Conservation (phyloP, 257 asterid genomes). For the Orobanche coerulescens region DNA sequence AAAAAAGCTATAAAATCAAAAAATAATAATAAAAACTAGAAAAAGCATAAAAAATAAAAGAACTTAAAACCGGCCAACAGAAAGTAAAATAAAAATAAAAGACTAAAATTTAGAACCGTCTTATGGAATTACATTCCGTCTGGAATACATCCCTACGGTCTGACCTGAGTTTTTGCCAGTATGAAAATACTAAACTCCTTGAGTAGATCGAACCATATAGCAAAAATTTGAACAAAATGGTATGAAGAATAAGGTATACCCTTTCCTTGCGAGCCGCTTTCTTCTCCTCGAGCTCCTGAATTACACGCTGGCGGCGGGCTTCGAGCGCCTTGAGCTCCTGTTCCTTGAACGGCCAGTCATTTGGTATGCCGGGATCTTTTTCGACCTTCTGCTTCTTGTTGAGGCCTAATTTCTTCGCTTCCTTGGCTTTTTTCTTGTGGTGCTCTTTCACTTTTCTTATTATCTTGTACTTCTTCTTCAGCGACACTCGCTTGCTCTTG, state of each 20-base stretch:
- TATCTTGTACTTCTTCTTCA: constrained; percentile 79
- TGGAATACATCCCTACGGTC: too few species aligned
- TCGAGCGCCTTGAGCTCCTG: constrained; percentile 92
- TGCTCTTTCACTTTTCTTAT: constrained; percentile 82
- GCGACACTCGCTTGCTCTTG: constrained; percentile 79
- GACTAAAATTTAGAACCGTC: too few species aligned
- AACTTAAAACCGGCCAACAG: too few species aligned
- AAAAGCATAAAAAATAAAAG: too few species aligned
- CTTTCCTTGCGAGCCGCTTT: constrained; percentile 92
- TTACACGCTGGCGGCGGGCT: constrained; percentile 60
- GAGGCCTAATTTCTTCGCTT: constrained; percentile 66
- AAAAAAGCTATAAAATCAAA: too few species aligned
- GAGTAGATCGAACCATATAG: too few species aligned
- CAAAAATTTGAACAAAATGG: background rate
- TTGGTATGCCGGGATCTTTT: constrained; percentile 92
- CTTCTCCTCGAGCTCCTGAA: constrained; percentile 71
- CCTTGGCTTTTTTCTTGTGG: constrained; percentile 83
- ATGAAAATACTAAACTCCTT: too few species aligned
- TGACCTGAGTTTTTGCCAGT: too few species aligned
- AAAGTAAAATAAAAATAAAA: too few species aligned
- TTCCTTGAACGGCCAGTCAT: constrained; percentile 93
- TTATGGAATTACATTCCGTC: too few species aligned
- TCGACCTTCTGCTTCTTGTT: constrained; percentile 55
- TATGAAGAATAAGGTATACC: constrained; percentile 30
- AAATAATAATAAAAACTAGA: too few species aligned